Percentiles rank a stretch among this genome's conserved stretches.
These are phyloP conservation scores for Mucor racemosus DNA, from an alignment of 371 early-diverging fungal genomes.

Conservation along the genomic window DNA sequence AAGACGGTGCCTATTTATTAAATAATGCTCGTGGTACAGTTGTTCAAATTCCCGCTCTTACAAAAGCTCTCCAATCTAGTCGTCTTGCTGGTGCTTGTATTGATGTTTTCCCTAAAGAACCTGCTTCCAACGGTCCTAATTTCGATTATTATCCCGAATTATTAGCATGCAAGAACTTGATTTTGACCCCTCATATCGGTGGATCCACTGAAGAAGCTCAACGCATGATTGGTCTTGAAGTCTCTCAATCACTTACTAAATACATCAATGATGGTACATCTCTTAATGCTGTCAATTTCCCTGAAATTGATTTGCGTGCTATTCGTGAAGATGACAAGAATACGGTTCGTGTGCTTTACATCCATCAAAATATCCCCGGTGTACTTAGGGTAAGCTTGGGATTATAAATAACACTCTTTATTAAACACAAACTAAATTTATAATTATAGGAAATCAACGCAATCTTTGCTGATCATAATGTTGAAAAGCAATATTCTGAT, in stretches of 20 bases:
- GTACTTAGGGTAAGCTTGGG: slow-evolving; percentile 71
- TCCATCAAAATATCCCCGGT: slow-evolving; percentile 96
- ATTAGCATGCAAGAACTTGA: slow-evolving; percentile 83
- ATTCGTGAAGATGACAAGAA: slow-evolving; percentile 70
- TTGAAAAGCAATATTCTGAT: slow-evolving; percentile 96
- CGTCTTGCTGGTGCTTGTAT: slow-evolving; percentile 94
- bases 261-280: slow-evolving; percentile 89
- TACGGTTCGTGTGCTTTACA: slow-evolving; percentile 86
- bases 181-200: slow-evolving; percentile 97
- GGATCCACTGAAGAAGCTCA: slow-evolving; percentile 99
- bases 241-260: slow-evolving; percentile 77
- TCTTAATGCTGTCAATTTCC: slow-evolving; percentile 94
- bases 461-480: slow-evolving; percentile 91
- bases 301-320: slow-evolving; percentile 89
- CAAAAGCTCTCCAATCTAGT: slow-evolving; percentile 79
- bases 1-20: slow-evolving; percentile 87
- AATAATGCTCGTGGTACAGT: slow-evolving; percentile 96
- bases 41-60: slow-evolving; percentile 87
- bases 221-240: slow-evolving; percentile 94
- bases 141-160: slow-evolving; percentile 76
- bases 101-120: slow-evolving; percentile 96
- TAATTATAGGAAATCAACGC: slow-evolving; percentile 81
- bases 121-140: slow-evolving; percentile 84
- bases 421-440: slow-evolving; percentile 10
- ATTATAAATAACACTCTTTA: background rate